phyloP scores from a whole-genome alignment of 2,329 filamentous ascomycete genomes.

The Colletotrichum echinochloae region DNA sequence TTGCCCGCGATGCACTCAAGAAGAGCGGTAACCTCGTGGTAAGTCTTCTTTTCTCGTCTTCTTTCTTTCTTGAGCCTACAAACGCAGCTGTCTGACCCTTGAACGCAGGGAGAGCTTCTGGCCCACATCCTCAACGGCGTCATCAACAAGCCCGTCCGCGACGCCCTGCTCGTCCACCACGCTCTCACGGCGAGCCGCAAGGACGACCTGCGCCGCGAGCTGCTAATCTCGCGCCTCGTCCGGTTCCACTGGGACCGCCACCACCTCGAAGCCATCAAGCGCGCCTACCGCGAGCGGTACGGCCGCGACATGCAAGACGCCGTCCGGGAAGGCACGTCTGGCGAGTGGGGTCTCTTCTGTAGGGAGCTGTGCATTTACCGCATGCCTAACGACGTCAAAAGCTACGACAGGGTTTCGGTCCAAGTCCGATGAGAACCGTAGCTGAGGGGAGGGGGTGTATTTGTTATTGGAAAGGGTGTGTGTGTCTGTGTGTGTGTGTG shows the following conservation, averaged over 20 bases:
- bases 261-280: conserved; percentile 84
- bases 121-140: conserved; percentile 96
- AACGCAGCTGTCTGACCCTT: conserved; percentile 8
- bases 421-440: conserved; percentile 2
- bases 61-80: no score
- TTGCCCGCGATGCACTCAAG: conserved; percentile 86
- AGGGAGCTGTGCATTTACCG: conserved; percentile 74
- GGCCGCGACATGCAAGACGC: conserved; percentile 79
- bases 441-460: no score
- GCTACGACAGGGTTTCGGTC: conserved; percentile 58
- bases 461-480: not conserved
- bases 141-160: conserved; percentile 94
- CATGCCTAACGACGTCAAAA: conserved; percentile 69
- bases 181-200: conserved; percentile 81
- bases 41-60: conserved; percentile 59
- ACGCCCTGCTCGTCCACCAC: conserved; percentile 91
- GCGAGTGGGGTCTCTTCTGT: conserved; percentile 84
- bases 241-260: conserved; percentile 91
- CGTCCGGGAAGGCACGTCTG: conserved; percentile 79
- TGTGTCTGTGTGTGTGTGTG: no score
- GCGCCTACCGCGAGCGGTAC: conserved; percentile 84
- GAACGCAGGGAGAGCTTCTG: conserved; percentile 86
- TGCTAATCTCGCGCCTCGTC: conserved; percentile 89
- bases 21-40: conserved; percentile 95
- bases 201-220: conserved; percentile 81